These are phyloP conservation scores for Fusarium sp. DNA, from an alignment of 2,329 filamentous ascomycete species.

Conservation along the genomic window DNA sequence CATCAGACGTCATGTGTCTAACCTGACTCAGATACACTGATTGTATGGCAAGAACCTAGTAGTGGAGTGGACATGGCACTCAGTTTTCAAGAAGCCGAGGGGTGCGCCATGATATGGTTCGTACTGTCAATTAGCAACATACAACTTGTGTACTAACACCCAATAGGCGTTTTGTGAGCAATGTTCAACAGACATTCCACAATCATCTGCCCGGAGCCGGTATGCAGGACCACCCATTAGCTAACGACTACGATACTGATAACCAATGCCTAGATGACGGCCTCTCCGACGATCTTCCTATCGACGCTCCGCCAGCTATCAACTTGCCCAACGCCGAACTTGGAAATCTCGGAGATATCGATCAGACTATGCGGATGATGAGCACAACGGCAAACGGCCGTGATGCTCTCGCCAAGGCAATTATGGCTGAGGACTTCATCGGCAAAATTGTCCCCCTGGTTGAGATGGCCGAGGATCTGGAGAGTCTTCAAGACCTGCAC, in stretches of 20 bases:
- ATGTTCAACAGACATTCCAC: constrained; percentile 80
- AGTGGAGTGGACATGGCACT: constrained; percentile 96
- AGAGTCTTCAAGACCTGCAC: constrained; percentile 88
- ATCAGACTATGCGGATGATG: constrained; percentile 83
- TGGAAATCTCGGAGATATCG: constrained; percentile 85
- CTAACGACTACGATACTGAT: constrained; percentile 37
- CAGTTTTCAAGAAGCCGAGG: constrained; percentile 97
- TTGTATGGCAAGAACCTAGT: constrained; percentile 91
- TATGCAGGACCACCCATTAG: constrained; percentile 52
- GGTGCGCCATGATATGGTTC: constrained; percentile 92
- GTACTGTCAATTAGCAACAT: constrained; percentile 36
- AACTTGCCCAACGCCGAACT: constrained; percentile 83
- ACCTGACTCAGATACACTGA: constrained; percentile 81
- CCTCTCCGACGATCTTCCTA: constrained; percentile 84
- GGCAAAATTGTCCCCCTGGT: constrained; percentile 87
- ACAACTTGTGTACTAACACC: constrained; percentile 34
- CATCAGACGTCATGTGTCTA: constrained; percentile 42
- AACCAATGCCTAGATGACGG: constrained; percentile 73
- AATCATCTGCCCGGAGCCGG: constrained; percentile 70
- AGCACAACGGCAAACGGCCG: constrained; percentile 80
- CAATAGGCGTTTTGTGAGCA: constrained; percentile 87
- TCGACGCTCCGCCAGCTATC: constrained; percentile 78
- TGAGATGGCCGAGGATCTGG: constrained; percentile 88
- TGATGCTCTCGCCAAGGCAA: constrained; percentile 87
- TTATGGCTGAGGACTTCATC: constrained; percentile 89